Conservation (phyloP, 2,329 filamentous ascomycete genomes). For the Pseudogymnoascus sp. region DNA sequence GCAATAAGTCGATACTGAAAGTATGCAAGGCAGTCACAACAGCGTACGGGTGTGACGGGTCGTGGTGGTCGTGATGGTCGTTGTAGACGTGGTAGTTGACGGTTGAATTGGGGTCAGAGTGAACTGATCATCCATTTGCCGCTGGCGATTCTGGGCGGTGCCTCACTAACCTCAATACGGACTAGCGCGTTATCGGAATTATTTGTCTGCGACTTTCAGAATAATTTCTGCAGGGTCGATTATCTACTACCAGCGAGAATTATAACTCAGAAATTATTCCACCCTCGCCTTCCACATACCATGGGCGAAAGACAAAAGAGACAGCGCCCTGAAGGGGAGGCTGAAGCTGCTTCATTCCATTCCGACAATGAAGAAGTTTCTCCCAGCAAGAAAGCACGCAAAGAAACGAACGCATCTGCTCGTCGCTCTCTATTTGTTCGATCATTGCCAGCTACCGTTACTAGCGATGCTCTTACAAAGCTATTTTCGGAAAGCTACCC, state of each 20-base stretch:
- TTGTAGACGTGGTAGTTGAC: neutral
- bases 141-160: slow-evolving; percentile 7
- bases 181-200: slow-evolving; percentile 5
- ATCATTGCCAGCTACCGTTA: slow-evolving; percentile 70
- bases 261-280: neutral
- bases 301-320: slow-evolving; percentile 21
- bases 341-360: slow-evolving; percentile 14
- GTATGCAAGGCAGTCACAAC: slow-evolving; percentile 1
- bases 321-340: slow-evolving; percentile 21
- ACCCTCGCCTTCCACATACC: neutral
- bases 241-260: slow-evolving; percentile 8
- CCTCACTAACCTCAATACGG: slow-evolving; percentile 7
- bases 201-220: slow-evolving; percentile 10
- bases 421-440: slow-evolving; percentile 80
- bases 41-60: neutral
- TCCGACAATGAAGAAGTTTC: slow-evolving; percentile 21
- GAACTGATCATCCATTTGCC: slow-evolving; percentile 8
- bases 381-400: slow-evolving; percentile 48
- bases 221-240: slow-evolving; percentile 11
- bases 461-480: slow-evolving; percentile 73
- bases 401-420: slow-evolving; percentile 43
- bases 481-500: slow-evolving; percentile 93
- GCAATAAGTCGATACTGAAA: neutral
- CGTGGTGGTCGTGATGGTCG: neutral
- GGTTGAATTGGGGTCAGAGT: slow-evolving; percentile 2